Conservation (phyloP, 2,329 filamentous ascomycete genomes). For the Madurella fahalii region DNA sequence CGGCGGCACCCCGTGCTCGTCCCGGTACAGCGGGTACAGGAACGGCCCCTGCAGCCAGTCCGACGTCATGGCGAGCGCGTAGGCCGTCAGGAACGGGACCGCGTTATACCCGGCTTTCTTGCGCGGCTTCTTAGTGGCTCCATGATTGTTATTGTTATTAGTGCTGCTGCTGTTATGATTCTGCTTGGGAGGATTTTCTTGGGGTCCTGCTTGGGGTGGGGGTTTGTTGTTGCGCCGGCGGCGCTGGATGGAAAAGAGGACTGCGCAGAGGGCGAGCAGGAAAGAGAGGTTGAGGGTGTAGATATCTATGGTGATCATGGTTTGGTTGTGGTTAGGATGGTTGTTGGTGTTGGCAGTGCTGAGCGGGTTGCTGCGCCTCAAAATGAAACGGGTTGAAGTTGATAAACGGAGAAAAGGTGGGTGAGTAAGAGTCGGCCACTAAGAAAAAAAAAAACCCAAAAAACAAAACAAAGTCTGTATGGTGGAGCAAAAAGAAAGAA, state of each 20-base stretch:
- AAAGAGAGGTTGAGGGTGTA: constrained; percentile 34
- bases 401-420: too few species aligned
- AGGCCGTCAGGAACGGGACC: constrained; percentile 39
- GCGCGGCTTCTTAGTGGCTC: too few species aligned
- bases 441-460: too few species aligned
- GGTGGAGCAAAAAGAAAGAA: neutral
- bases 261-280: constrained; percentile 32
- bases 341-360: neutral
- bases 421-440: too few species aligned
- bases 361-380: neutral
- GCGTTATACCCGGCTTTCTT: constrained; percentile 13
- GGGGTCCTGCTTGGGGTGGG: too few species aligned
- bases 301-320: constrained; percentile 25
- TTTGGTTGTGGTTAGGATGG: neutral
- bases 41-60: constrained; percentile 48
- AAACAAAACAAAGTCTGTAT: neutral
- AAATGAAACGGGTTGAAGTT: too few species aligned
- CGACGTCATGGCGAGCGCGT: constrained; percentile 46
- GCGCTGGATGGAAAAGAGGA: constrained; percentile 18
- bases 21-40: constrained; percentile 35
- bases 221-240: neutral
- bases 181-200: constrained; percentile 7
- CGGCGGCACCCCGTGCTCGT: constrained; percentile 30
- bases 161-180: neutral
- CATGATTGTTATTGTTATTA: neutral